Evolutionary conservation across 176 grass and related monocot genomes (phyloP), one percentile per base, ranked within the genome.

Genomic region (Secale cereale): DNA sequence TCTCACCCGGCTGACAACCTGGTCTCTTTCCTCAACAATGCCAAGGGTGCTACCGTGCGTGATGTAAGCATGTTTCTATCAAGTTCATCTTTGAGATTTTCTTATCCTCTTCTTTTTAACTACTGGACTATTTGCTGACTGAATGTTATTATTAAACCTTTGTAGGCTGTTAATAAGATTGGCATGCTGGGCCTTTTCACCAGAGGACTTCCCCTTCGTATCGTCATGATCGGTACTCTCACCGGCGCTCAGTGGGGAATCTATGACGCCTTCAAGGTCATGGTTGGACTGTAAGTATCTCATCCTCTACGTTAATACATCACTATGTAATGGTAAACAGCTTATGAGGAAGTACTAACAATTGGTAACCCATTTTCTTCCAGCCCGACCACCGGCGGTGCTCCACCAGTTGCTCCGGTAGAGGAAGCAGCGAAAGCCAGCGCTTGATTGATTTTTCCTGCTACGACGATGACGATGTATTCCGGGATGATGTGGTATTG

Each of bases 191-290:
- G 97, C 27, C 97, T 99, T 52, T 94, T 92, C 52, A 99, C 97
- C 3, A 92, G 97, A 54, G 97, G 97, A 22, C 93, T 99, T 67
- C 97, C 97, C 65, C 91, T 99, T 81, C 93, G 97, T 33, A 96
- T 99, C 17, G 93, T 99, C 77, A 99, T 99, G 97, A 91, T 99
- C 28, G 97, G 97, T 61, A 94, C 97, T 15, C 90, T 99, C 48
- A 99, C 97, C 2, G 93, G 93, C 20, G 97, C 91, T 74, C 97
- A 99, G 86, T 99, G 97, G 97, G 93, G 90, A 79, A 99, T 96
- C 59, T 99, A 99, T 60, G 97, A 99, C 77, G 83, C 90, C 69
- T 94, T 94, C 73, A 99, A 99, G 91, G 91, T 99, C 84, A 91
- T 96, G 93, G 90, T 94, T 81, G 97, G 97, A 75, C 90, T 99